Conservation (phyloP, 371 early-diverging fungal species). For the Mortierella sp. region DNA sequence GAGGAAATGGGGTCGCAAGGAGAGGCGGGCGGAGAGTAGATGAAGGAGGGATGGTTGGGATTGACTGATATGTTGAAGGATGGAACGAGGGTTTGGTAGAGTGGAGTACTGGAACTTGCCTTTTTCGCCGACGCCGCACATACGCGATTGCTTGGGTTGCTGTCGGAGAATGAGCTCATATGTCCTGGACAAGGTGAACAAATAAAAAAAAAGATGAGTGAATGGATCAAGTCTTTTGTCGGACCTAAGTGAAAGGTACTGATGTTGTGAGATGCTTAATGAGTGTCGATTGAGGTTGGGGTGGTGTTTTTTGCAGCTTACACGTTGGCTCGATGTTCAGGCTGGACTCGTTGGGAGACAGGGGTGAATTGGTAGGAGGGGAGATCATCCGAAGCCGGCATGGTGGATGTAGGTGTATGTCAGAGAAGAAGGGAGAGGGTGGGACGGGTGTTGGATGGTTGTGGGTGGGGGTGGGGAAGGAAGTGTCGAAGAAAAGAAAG, state of each 20-base stretch:
- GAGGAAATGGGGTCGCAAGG: not conserved
- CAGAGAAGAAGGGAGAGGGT: not conserved
- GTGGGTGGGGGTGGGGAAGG: not conserved
- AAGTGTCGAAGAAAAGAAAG: not conserved
- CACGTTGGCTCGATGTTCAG: slow-evolving; percentile 69
- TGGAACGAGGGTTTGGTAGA: not conserved
- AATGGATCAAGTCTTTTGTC: not conserved
- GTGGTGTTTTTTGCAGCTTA: slow-evolving; percentile 36
- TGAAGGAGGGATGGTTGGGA: not conserved
- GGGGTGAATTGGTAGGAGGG: slow-evolving; percentile 71
- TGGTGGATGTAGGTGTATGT: slow-evolving; percentile 1
- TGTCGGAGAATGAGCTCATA: slow-evolving; percentile 85
- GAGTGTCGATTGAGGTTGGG: not conserved
- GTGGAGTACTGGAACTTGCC: slow-evolving; percentile 61
- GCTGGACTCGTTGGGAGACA: slow-evolving; percentile 63
- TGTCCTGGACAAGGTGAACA: slow-evolving; percentile 55
- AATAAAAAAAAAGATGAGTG: not conserved
- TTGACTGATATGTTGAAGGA: not conserved
- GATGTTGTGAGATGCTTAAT: not conserved
- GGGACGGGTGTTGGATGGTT: not conserved
- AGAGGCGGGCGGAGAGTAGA: too few relatives aligned
- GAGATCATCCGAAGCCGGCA: slow-evolving; percentile 63
- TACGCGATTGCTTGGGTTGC: slow-evolving; percentile 94
- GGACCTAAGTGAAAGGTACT: not conserved
- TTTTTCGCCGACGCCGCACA: slow-evolving; percentile 95